Conservation (phyloP, 495 filamentous ascomycete species). For the Hypoxylon fuscum region DNA sequence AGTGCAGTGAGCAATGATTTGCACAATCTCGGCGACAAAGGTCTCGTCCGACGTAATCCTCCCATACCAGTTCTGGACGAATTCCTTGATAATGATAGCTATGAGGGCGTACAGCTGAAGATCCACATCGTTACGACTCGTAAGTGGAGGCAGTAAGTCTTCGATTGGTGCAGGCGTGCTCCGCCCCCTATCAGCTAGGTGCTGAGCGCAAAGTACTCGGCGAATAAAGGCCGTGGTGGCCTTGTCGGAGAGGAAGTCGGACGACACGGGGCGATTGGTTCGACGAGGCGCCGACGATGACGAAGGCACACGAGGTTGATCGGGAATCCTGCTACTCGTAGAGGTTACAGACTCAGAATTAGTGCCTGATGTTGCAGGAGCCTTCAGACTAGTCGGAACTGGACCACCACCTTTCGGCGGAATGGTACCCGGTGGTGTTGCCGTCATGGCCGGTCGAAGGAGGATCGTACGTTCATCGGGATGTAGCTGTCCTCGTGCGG, state of each 20-base stretch:
- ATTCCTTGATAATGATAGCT: conserved; percentile 86
- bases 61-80: conserved; percentile 90
- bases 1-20: conserved; percentile 89
- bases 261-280: conserved; percentile 36
- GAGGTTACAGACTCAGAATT: conserved; percentile 38
- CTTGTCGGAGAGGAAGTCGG: conserved; percentile 60
- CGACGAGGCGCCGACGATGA: conserved; percentile 41
- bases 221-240: conserved; percentile 62
- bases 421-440: conserved; percentile 25
- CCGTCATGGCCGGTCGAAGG: conserved; percentile 39
- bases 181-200: conserved; percentile 56
- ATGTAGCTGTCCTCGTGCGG: conserved; percentile 8
- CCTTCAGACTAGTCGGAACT: conserved; percentile 40
- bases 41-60: conserved; percentile 89
- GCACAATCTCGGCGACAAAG: conserved; percentile 85
- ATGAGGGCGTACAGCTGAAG: conserved; percentile 91
- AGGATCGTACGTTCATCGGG: conserved; percentile 13
- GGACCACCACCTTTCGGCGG: conserved; percentile 37
- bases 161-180: conserved; percentile 63
- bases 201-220: conserved; percentile 58
- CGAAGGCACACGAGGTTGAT: conserved; percentile 20
- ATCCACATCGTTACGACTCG: conserved; percentile 91
- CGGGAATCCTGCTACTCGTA: conserved; percentile 24
- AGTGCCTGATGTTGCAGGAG: conserved; percentile 38
- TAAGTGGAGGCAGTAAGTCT: conserved; percentile 87